Conservation (phyloP, 2,329 filamentous ascomycete genomes). For the Diplocarpon mali region DNA sequence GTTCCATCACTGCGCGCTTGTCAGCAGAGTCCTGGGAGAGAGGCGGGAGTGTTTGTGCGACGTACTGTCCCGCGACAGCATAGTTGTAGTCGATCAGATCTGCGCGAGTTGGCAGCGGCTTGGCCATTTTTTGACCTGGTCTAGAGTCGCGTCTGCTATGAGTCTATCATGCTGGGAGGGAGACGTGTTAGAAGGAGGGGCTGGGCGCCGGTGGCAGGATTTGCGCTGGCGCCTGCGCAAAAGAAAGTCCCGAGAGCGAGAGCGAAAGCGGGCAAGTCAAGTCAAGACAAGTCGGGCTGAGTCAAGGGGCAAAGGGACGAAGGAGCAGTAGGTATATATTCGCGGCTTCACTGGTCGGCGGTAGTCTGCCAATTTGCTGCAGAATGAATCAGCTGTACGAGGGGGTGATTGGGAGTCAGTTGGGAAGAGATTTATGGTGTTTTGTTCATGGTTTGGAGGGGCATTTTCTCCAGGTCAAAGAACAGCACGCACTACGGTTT, state of each 20-base stretch:
- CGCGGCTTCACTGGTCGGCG: constrained; percentile 14
- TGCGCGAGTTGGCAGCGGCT: constrained; percentile 32
- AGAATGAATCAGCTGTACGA: constrained; percentile 3
- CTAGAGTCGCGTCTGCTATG: constrained; percentile 21
- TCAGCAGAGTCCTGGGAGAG: constrained; percentile 9
- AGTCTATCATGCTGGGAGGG: constrained; percentile 25
- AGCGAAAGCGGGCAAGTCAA: not conserved
- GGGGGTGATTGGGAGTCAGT: not conserved
- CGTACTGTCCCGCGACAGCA: constrained; percentile 78
- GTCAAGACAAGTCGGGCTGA: constrained; percentile 12
- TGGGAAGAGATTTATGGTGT: not conserved
- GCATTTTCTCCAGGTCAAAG: not conserved
- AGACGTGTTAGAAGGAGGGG: constrained; percentile 11
- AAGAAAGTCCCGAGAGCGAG: constrained; percentile 7
- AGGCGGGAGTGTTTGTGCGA: constrained; percentile 19
- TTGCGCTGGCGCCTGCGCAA: constrained; percentile 1
- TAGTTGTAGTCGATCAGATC: constrained; percentile 60
- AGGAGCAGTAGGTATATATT: constrained; percentile 3
- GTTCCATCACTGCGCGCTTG: constrained; percentile 64
- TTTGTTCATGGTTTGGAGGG: no score
- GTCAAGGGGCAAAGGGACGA: constrained; percentile 4
- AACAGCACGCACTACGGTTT: constrained; percentile 2
- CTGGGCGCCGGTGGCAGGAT: not conserved
- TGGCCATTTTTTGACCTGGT: constrained; percentile 28
- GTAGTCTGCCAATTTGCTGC: constrained; percentile 1